A percentile compares a stretch with the other conserved stretches of the same genome.
Evolutionary conservation across 169 alveolate species (phyloP).

Genomic region (Plasmodium sp.): DNA sequence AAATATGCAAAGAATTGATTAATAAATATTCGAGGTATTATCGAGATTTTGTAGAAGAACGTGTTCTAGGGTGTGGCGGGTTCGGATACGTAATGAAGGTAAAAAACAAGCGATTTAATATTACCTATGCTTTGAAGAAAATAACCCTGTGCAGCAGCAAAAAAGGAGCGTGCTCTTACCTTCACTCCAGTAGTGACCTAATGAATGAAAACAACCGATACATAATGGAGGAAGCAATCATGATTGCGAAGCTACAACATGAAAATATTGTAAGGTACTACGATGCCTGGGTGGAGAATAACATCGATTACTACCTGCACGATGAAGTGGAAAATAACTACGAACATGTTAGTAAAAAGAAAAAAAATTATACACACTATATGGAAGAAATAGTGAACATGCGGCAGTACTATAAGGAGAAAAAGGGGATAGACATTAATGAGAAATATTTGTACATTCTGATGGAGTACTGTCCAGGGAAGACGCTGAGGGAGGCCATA

Average conservation of each 20-base stretch:
- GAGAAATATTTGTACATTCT: constrained; percentile 84
- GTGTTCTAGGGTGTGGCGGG: constrained; percentile 87
- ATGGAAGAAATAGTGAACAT: constrained; percentile 52
- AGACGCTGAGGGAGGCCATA: constrained; percentile 83
- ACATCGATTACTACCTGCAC: constrained; percentile 74
- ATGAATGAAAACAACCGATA: constrained; percentile 75
- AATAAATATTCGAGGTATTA: constrained; percentile 81
- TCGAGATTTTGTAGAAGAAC: constrained; percentile 84
- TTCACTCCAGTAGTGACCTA: constrained; percentile 38
- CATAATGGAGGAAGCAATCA: constrained; percentile 87
- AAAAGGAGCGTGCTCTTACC: constrained; percentile 19
- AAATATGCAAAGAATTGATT: constrained; percentile 49
- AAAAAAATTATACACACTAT: neutral
- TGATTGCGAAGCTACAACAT: constrained; percentile 88
- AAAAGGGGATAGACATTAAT: constrained; percentile 58
- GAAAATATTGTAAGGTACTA: constrained; percentile 88
- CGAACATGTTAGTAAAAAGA: neutral
- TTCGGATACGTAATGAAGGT: constrained; percentile 89
- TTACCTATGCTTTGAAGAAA: constrained; percentile 86
- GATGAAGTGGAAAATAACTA: constrained; percentile 13
- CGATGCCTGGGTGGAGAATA: constrained; percentile 89
- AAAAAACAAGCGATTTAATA: constrained; percentile 78
- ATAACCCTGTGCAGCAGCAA: constrained; percentile 60
- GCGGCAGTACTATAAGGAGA: constrained; percentile 34
- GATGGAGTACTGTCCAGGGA: constrained; percentile 90